phyloP scores from a whole-genome alignment of 352 stramenopile species.

The Pythium apleroticum region DNA sequence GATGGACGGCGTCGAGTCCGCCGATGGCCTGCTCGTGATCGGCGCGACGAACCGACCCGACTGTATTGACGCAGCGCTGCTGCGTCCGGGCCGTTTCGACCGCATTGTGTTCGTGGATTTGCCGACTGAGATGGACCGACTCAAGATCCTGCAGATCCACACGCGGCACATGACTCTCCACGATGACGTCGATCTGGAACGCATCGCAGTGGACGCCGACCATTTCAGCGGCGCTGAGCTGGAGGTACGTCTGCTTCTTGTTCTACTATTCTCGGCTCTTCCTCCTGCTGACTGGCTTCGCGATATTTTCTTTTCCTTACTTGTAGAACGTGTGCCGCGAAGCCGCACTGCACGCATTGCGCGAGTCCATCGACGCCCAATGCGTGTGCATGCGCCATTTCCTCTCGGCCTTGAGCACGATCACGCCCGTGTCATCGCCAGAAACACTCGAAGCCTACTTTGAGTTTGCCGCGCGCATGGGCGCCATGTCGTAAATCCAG shows the following conservation, averaged over 20 bases:
- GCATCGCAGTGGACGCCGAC: conserved; percentile 49
- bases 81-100: conserved; percentile 95
- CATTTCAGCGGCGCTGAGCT: conserved; percentile 88
- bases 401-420: conserved; percentile 39
- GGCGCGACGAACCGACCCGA: conserved; percentile 97
- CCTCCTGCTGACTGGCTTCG: not conserved
- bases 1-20: conserved; percentile 96
- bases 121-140: conserved; percentile 54
- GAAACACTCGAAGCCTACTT: conserved; percentile 57
- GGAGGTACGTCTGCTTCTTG: conserved; percentile 44
- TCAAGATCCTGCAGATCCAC: conserved; percentile 80
- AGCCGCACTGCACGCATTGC: conserved; percentile 67
- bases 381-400: conserved; percentile 66
- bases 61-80: conserved; percentile 97
- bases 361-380: conserved; percentile 61
- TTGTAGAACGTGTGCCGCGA: conserved; percentile 85
- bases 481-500: conserved; percentile 37
- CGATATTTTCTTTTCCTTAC: too few species aligned
- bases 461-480: conserved; percentile 64
- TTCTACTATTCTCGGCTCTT: not conserved
- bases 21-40: conserved; percentile 95
- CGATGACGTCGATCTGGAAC: conserved; percentile 59
- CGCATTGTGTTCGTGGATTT: conserved; percentile 95
- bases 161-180: conserved; percentile 59
- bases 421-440: conserved; percentile 56